Evolutionary conservation across 2,329 filamentous ascomycete genomes (phyloP), one percentile per base, ranked within the genome.

Genomic region (Aspergillus aculeatus): DNA sequence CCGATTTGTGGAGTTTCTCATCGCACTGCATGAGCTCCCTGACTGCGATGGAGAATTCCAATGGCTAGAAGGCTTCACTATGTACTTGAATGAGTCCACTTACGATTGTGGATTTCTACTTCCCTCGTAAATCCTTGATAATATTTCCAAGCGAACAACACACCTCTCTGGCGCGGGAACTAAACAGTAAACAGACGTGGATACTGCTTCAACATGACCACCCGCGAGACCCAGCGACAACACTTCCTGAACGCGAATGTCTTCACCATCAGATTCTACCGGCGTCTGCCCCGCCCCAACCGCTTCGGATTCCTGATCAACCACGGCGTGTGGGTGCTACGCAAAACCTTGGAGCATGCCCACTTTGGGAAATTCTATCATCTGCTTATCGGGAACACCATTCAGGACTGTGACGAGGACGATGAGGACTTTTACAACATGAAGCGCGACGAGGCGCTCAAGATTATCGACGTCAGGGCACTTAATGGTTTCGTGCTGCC

Each of bases 401-500:
- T 32, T 5, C n/a, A 9, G 12, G n/a, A 31, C 21, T 9, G 9
- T 6, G 21, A 24, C 21, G 23, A 50, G 1, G 2, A 19, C n/a
- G 19, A 31, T 2, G 29, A 32, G 16, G 26, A n/a, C 26, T 26
- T 19, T 14, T 50, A 50, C 29, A 29, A 50, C n/a, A 12, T 12
- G 12, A n/a, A 50, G 24, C 19, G 26, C 9, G 49, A 50, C 21
- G 24, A 50, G 14, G 10, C 10, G 29, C 29, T 50, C 26, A 29
- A 50, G 16, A 19, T 14, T 2, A 55, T 51, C 10, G 56, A 58
- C 32, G 50, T 61, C 10, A 24, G 35, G 21, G 41, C 48, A 5
- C 48, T 59, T n/a, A 26, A 62, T 54, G 59, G 52, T 4, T 52
- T 23, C 24, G 56, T 59, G 16, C 56, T 56, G 1, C 52, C 56